phyloP scores from a whole-genome alignment of 1,139 yeast genomes.

The Geotrichum aggregatum region DNA sequence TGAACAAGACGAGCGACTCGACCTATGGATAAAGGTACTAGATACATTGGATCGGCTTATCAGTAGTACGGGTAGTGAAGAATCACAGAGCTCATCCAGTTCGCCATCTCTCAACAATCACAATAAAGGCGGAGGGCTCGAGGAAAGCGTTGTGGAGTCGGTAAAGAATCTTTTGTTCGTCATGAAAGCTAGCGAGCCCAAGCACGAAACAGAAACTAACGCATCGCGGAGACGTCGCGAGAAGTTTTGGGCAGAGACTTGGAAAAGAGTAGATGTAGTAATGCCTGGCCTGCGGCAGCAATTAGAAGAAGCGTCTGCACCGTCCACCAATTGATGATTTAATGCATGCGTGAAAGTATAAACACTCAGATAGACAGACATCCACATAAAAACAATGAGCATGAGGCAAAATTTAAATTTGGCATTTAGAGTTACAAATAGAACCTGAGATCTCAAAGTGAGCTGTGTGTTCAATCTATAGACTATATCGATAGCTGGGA shows the following conservation, averaged over 20 bases:
- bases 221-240: conserved; percentile 28
- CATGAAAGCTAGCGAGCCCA: conserved; percentile 40
- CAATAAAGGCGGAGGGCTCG: conserved; percentile 29
- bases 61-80: conserved; percentile 32
- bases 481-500: too few species aligned
- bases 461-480: too few species aligned
- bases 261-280: conserved; percentile 46
- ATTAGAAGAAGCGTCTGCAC: conserved; percentile 23
- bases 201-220: conserved; percentile 36
- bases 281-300: conserved; percentile 46
- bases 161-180: conserved; percentile 56
- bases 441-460: too few species aligned
- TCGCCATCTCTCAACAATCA: background rate
- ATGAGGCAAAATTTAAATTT: too few species aligned
- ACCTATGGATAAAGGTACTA: conserved; percentile 46
- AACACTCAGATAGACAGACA: too few species aligned
- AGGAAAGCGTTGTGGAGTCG: conserved; percentile 60
- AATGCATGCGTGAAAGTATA: too few species aligned
- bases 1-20: conserved; percentile 37
- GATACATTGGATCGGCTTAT: conserved; percentile 48
- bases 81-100: background rate
- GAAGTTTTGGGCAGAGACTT: conserved; percentile 42
- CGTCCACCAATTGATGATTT: background rate
- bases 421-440: too few species aligned
- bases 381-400: too few species aligned